These are phyloP conservation scores for Gnaphalium uliginosum DNA, from an alignment of 129 eudicot species.

Conservation along the genomic window DNA sequence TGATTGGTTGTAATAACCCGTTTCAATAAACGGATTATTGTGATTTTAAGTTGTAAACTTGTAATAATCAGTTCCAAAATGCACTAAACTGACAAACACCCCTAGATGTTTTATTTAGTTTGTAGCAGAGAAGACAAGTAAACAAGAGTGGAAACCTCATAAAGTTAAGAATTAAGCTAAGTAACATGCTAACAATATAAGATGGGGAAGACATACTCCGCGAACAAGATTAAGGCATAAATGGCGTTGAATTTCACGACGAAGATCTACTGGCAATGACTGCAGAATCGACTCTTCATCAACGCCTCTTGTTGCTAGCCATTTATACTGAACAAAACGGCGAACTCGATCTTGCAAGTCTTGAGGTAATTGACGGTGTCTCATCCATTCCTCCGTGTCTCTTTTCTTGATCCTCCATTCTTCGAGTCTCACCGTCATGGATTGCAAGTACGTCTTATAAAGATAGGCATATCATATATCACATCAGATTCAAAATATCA, in stretches of 20 bases:
- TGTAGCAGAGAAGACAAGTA: background rate
- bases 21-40: background rate
- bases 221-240: slow-evolving; percentile 94
- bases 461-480: background rate
- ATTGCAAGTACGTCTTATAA: slow-evolving; percentile 73
- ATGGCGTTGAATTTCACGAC: slow-evolving; percentile 90
- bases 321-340: slow-evolving; percentile 74
- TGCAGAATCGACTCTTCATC: slow-evolving; percentile 74
- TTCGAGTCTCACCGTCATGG: slow-evolving; percentile 82
- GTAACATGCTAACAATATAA: background rate
- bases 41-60: background rate
- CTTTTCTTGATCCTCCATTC: slow-evolving; percentile 89
- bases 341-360: slow-evolving; percentile 79
- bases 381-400: slow-evolving; percentile 98
- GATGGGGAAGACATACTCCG: slow-evolving; percentile 53
- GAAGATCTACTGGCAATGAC: slow-evolving; percentile 80
- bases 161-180: background rate
- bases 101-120: background rate
- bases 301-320: slow-evolving; percentile 96
- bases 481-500: background rate
- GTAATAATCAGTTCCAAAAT: background rate
- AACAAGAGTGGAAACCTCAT: background rate
- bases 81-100: background rate
- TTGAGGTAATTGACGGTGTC: slow-evolving; percentile 84
- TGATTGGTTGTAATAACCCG: background rate